Percentiles rank a stretch among this genome's conserved stretches.
phyloP scores from a whole-genome alignment of 108 stramenopile genomes.

The Cyclostephanos tholiformis region DNA sequence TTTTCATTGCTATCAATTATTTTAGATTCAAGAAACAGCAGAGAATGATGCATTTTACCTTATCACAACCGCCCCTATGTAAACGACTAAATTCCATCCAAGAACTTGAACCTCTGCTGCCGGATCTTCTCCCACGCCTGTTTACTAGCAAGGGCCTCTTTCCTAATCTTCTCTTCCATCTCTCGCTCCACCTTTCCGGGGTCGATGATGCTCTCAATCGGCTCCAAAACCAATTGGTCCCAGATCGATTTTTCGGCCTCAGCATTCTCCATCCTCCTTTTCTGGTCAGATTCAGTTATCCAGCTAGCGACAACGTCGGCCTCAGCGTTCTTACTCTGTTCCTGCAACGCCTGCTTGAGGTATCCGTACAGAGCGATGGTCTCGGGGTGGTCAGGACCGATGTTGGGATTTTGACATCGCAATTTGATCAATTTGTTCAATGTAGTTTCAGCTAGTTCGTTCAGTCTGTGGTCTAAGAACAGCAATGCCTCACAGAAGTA shows the following conservation, averaged over 20 bases:
- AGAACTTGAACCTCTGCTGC: slow-evolving; percentile 82
- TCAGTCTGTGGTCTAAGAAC: slow-evolving; percentile 79
- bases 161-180: slow-evolving; percentile 76
- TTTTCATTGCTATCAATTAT: background rate
- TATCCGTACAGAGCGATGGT: slow-evolving; percentile 72
- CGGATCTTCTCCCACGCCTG: slow-evolving; percentile 82
- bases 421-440: slow-evolving; percentile 71
- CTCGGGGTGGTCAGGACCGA: slow-evolving; percentile 85
- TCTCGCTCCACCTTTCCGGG: slow-evolving; percentile 87
- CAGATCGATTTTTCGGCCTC: slow-evolving; percentile 74
- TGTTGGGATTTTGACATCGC: slow-evolving; percentile 78
- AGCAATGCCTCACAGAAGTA: slow-evolving; percentile 88
- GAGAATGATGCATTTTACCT: no score
- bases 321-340: slow-evolving; percentile 68
- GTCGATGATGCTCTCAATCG: slow-evolving; percentile 81
- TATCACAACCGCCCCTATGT: no score
- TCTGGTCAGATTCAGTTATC: slow-evolving; percentile 33
- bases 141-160: slow-evolving; percentile 82
- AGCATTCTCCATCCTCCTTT: slow-evolving; percentile 59
- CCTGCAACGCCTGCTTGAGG: slow-evolving; percentile 63
- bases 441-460: slow-evolving; percentile 83
- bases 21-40: no score
- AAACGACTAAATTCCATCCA: no score
- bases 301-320: slow-evolving; percentile 61
- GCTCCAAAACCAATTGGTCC: slow-evolving; percentile 68